A percentile compares a stretch with the other conserved stretches of the same genome.
phyloP scores from a whole-genome alignment of 805 yeast genomes.

The Isabelozyma rhagii region DNA sequence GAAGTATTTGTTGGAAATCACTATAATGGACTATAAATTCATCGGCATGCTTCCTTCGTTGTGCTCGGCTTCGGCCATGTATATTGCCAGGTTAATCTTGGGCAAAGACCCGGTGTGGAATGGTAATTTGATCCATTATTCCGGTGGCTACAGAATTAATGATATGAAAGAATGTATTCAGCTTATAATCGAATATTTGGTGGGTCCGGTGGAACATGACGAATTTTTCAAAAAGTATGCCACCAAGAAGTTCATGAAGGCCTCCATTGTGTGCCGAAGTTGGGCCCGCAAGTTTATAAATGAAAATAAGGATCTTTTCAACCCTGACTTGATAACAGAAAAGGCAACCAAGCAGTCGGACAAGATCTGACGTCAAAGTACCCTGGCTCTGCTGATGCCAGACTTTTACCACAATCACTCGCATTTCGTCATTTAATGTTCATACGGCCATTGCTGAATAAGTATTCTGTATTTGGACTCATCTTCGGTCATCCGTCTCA shows the following conservation, averaged over 20 bases:
- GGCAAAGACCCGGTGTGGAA: constrained; percentile 72
- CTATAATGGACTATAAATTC: constrained; percentile 72
- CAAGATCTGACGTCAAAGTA: background rate
- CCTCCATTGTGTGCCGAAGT: constrained; percentile 72
- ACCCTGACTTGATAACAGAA: constrained; percentile 5
- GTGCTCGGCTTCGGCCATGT: constrained; percentile 87
- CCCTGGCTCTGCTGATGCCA: background rate
- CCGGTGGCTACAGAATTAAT: constrained; percentile 80
- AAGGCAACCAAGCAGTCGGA: background rate
- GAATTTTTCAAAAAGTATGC: constrained; percentile 94
- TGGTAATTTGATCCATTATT: constrained; percentile 82
- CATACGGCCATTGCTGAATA: background rate
- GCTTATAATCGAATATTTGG: constrained; percentile 71
- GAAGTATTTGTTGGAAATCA: constrained; percentile 76
- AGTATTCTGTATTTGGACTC: background rate
- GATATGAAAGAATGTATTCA: constrained; percentile 72
- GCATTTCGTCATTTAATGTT: background rate
- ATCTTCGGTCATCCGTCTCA: background rate
- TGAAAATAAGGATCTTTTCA: constrained; percentile 43
- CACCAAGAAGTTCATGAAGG: constrained; percentile 82
- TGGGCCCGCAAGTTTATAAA: constrained; percentile 68
- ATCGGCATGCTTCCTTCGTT: constrained; percentile 72
- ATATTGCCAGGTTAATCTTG: constrained; percentile 69
- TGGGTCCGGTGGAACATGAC: constrained; percentile 81
- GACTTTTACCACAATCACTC: background rate